Conservation (phyloP, 2,329 filamentous ascomycete species). For the Aspergillus glaucus region DNA sequence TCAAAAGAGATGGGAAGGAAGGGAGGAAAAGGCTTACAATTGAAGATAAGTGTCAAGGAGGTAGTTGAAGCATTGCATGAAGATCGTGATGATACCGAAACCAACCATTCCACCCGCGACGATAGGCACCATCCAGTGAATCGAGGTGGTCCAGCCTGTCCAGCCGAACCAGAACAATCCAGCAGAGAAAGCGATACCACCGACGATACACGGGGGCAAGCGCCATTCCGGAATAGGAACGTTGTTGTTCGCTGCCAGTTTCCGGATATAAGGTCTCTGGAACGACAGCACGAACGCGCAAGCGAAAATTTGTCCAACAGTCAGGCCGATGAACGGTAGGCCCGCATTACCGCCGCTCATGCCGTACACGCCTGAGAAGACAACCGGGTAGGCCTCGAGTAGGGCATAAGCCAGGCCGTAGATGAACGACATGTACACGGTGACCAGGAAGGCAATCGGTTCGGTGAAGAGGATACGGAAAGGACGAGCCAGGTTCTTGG, state of each 20-base stretch:
- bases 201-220: constrained; percentile 15
- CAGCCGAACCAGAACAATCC: constrained; percentile 23
- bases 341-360: constrained; percentile 11
- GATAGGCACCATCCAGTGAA: constrained; percentile 20
- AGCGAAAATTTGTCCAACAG: constrained; percentile 11
- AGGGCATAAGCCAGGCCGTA: constrained; percentile 17
- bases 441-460: constrained; percentile 19
- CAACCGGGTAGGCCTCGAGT: constrained; percentile 16
- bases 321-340: constrained; percentile 15
- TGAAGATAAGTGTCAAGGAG: constrained; percentile 14
- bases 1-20: not conserved
- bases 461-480: constrained; percentile 17
- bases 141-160: constrained; percentile 12
- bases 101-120: constrained; percentile 15
- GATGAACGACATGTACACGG: constrained; percentile 19
- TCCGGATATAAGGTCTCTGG: constrained; percentile 10
- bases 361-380: constrained; percentile 13
- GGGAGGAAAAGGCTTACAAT: constrained; percentile 7
- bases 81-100: constrained; percentile 19
- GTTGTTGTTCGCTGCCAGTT: constrained; percentile 13
- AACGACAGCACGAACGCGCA: constrained; percentile 11
- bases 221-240: constrained; percentile 19
- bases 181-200: constrained; percentile 12
- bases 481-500: constrained; percentile 16
- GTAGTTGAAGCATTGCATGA: constrained; percentile 19